Evolutionary conservation across 78 protist genomes (phyloP).

Genomic region (Dictyostelium brefeldianum): DNA sequence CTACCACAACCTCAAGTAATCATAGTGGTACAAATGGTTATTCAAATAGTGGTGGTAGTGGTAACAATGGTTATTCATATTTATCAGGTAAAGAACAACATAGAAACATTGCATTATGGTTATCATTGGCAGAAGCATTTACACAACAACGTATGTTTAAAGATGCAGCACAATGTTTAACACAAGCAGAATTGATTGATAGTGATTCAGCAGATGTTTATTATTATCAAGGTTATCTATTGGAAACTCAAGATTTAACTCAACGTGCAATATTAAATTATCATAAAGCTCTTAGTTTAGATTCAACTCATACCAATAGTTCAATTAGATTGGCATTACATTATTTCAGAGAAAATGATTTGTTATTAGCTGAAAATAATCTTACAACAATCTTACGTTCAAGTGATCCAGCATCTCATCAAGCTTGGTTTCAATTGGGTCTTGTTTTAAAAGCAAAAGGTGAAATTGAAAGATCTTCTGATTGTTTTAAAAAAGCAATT

Average conservation of each 20-base stretch:
- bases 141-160: conserved; percentile 71
- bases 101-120: conserved; percentile 44
- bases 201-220: conserved; percentile 41
- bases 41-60: not conserved
- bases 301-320: conserved; percentile 59
- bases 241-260: conserved; percentile 49
- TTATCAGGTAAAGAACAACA: not conserved
- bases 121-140: conserved; percentile 69
- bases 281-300: conserved; percentile 51
- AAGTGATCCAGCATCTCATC: conserved; percentile 68
- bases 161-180: conserved; percentile 63
- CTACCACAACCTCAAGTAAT: not conserved
- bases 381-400: conserved; percentile 59
- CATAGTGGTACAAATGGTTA: not conserved
- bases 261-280: conserved; percentile 20
- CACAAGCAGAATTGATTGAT: conserved; percentile 42
- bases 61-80: not conserved
- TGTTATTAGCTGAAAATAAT: conserved; percentile 66
- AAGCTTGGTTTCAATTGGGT: conserved; percentile 78
- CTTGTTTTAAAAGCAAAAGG: conserved; percentile 62
- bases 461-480: conserved; percentile 75
- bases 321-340: conserved; percentile 42
- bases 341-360: conserved; percentile 34
- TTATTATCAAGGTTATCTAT: conserved; percentile 63
- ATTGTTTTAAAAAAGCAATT: conserved; percentile 71